phyloP scores from a whole-genome alignment of 1,284 basidiomycete genomes.

The Athelia sp. region DNA sequence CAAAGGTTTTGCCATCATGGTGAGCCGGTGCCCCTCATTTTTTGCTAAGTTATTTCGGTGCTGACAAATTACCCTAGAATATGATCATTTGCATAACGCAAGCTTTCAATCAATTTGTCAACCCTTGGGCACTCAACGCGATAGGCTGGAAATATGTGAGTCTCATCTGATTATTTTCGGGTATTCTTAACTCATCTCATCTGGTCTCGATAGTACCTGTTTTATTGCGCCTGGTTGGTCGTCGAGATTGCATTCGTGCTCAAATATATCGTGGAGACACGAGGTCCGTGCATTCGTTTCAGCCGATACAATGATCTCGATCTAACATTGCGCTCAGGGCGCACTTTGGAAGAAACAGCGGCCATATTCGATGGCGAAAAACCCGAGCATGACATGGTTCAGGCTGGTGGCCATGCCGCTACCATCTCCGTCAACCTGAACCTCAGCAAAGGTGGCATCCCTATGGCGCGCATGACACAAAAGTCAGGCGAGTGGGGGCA shows the following conservation, averaged over 20 bases:
- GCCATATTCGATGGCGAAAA: conserved; percentile 58
- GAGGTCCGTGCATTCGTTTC: not conserved
- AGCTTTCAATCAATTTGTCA: conserved; percentile 47
- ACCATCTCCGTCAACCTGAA: conserved; percentile 27
- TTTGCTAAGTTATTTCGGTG: not conserved
- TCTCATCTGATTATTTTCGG: conserved; percentile 6
- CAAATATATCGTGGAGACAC: conserved; percentile 33
- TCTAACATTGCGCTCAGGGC: conserved; percentile 27
- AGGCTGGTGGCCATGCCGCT: conserved; percentile 46
- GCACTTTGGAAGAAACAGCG: conserved; percentile 64
- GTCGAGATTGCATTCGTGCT: conserved; percentile 34
- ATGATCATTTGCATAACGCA: conserved; percentile 31
- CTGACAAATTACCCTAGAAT: conserved; percentile 21
- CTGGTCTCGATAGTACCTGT: conserved; percentile 24
- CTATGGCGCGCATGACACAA: too few species aligned
- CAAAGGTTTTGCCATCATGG: conserved; percentile 65
- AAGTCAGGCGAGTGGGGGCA: too few species aligned
- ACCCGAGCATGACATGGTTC: conserved; percentile 36
- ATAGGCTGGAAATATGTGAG: conserved; percentile 44
- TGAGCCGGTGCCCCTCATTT: conserved; percentile 13
- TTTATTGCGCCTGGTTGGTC: conserved; percentile 36
- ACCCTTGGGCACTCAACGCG: conserved; percentile 42
- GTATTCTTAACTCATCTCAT: too few species aligned
- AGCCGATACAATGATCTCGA: not conserved
- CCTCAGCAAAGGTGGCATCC: too few species aligned